A percentile compares a stretch with the other conserved stretches of the same genome.
These are phyloP conservation scores for Leccinum holopus DNA, from an alignment of 1,284 basidiomycete species.

Conservation along the genomic window DNA sequence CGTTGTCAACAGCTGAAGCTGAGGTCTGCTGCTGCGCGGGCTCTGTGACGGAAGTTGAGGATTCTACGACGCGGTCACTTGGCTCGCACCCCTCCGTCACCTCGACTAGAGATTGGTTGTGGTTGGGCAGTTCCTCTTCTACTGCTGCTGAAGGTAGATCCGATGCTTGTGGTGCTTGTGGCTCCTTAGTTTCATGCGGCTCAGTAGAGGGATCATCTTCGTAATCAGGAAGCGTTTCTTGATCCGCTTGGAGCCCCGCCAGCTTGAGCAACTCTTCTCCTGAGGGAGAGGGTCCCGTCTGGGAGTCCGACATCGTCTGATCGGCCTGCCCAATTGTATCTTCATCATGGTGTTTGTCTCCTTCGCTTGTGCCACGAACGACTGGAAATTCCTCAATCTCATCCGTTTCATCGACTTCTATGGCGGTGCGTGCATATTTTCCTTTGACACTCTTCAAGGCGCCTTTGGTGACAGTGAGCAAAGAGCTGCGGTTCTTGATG, in stretches of 20 bases:
- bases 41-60: conserved; percentile 1
- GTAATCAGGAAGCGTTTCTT: conserved; percentile 50
- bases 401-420: conserved; percentile 17
- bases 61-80: conserved; percentile 4
- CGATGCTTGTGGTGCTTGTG: neutral
- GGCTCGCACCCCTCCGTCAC: conserved; percentile 5
- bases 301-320: conserved; percentile 4
- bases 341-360: conserved; percentile 19
- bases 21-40: conserved; percentile 2
- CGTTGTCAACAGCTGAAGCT: neutral
- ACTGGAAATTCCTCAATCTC: conserved; percentile 23
- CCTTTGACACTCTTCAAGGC: conserved; percentile 48
- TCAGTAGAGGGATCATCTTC: conserved; percentile 45
- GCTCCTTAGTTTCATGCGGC: conserved; percentile 7
- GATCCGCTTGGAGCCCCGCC: conserved; percentile 43
- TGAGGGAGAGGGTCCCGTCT: conserved; percentile 30
- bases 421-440: conserved; percentile 21
- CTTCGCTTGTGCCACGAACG: conserved; percentile 2
- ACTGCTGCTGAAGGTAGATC: neutral
- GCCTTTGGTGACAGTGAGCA: conserved; percentile 50
- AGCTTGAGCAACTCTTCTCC: conserved; percentile 47
- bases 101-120: conserved; percentile 2
- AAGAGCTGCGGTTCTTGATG: conserved; percentile 43
- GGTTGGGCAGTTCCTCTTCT: conserved; percentile 2
- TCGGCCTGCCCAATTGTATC: conserved; percentile 13